Base-by-base conservation (phyloP, 768 basidiomycete species). In the Daedaleopsis sinensis region DNA sequence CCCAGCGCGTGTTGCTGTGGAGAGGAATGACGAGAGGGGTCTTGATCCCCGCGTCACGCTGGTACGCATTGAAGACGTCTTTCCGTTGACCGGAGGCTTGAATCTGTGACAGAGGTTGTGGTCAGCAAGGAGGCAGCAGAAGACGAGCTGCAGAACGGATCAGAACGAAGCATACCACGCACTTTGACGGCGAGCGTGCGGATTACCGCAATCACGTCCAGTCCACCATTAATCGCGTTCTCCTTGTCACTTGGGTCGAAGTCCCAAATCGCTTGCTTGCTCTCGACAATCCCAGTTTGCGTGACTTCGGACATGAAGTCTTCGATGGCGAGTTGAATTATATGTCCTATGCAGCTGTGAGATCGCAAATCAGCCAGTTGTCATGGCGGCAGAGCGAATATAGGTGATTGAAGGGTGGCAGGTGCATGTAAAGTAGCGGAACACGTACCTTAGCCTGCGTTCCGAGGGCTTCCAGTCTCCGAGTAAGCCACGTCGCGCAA, bases 241-340 rank as follows among this genome's bases (percentile, higher is more conserved):
- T 62, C 60, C 3, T 42, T 12, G 3, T 64, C 37, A 0, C 19
- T 27, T 0, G 75, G 75, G 35, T 78, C 69, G 56, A 71, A 77
- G 18, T 74, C 72, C 75, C 74, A 78, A 15, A 78, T 77, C 0
- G 74, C 72, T 0, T 58, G 67, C 13, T 66, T 53, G 1, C 63
- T 75, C 44, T 75, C 70, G 2, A 75, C 55, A 1, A 65, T 66
- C 0, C 69, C 67, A 19, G 71, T 69, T 54, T 71, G 67, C 1
- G 72, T 76, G 36, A 77, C 72, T 19, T 67, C 50, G 1, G 13
- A n/a, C 74, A 76, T 76, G n/a, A 74, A 57, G 36, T 63, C 72
- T 11, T 70, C 55, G 19, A 61, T 67, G 0, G 47, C 66, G 1
- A 76, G 66, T 35, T 76, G 74, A 11, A 72, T 55, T 9, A n/a